Percentiles rank a stretch among this genome's conserved stretches.
Conservation (phyloP, 78 protist species). For the Dictyostelium citrinum region DNA sequence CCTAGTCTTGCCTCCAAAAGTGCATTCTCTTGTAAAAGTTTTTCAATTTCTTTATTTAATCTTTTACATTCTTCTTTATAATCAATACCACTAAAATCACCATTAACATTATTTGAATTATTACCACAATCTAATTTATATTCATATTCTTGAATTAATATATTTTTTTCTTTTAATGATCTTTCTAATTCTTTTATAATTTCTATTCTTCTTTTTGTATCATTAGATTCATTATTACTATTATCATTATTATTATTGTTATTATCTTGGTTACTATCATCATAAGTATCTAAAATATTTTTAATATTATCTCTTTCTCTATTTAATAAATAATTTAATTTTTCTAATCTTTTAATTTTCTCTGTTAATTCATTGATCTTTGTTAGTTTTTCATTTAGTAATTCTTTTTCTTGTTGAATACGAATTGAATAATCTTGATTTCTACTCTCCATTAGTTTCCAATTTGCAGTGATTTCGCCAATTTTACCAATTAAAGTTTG, state of each 20-base stretch:
- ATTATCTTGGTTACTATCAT: background rate
- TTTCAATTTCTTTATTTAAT: constrained; percentile 44
- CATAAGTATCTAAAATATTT: constrained; percentile 40
- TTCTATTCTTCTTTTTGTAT: background rate
- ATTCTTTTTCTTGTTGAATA: background rate
- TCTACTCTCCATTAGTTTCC: constrained; percentile 31
- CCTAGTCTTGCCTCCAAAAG: constrained; percentile 79
- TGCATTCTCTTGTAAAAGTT: constrained; percentile 68
- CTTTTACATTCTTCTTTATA: constrained; percentile 26
- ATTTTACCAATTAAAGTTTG: constrained; percentile 28
- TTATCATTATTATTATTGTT: background rate
- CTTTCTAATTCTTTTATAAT: constrained; percentile 40
- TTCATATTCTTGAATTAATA: constrained; percentile 17
- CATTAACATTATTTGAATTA: background rate
- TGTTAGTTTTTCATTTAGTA: background rate
- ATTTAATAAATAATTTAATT: constrained; percentile 8
- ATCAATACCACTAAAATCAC: background rate
- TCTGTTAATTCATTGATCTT: constrained; percentile 14
- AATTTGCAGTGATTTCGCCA: constrained; percentile 29
- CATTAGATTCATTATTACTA: background rate
- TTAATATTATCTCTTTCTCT: constrained; percentile 49
- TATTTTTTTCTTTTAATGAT: constrained; percentile 29
- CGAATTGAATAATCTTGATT: background rate
- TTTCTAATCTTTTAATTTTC: background rate
- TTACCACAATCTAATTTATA: background rate